phyloP scores from a whole-genome alignment of 495 filamentous ascomycete genomes.

The Hypomontagnella submonticulosa region DNA sequence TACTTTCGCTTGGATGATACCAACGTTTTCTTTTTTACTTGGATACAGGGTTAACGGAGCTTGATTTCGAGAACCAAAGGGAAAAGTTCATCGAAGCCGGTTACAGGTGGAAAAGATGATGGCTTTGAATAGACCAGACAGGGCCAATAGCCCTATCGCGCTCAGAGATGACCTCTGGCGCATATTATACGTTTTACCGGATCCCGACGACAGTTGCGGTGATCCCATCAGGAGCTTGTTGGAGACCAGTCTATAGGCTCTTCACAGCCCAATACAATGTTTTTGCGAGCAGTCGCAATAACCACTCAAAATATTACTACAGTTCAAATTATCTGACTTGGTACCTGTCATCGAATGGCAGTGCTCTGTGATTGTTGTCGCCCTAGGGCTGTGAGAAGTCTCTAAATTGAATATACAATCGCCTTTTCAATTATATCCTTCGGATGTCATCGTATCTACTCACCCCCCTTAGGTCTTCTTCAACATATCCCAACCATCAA shows the following conservation, averaged over 20 bases:
- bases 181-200: constrained; percentile 44
- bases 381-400: constrained; percentile 25
- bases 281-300: constrained; percentile 44
- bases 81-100: constrained; percentile 42
- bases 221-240: constrained; percentile 31
- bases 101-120: constrained; percentile 36
- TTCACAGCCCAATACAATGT: constrained; percentile 47
- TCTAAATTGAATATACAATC: constrained; percentile 2
- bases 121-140: constrained; percentile 44
- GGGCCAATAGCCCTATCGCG: constrained; percentile 41
- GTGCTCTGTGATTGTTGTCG: constrained; percentile 15
- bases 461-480: background rate
- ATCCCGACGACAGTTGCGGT: constrained; percentile 29
- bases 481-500: constrained; percentile 2
- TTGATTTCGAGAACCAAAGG: constrained; percentile 37
- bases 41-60: constrained; percentile 34
- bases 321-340: constrained; percentile 10
- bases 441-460: constrained; percentile 1
- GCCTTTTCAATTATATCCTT: background rate
- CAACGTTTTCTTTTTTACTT: constrained; percentile 39
- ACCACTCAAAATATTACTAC: constrained; percentile 35
- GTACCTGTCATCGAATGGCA: constrained; percentile 16
- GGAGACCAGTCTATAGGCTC: constrained; percentile 40
- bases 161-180: constrained; percentile 34
- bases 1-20: constrained; percentile 53